These are phyloP conservation scores for Lyophyllum decastes DNA, from an alignment of 768 basidiomycete genomes.

Conservation along the genomic window DNA sequence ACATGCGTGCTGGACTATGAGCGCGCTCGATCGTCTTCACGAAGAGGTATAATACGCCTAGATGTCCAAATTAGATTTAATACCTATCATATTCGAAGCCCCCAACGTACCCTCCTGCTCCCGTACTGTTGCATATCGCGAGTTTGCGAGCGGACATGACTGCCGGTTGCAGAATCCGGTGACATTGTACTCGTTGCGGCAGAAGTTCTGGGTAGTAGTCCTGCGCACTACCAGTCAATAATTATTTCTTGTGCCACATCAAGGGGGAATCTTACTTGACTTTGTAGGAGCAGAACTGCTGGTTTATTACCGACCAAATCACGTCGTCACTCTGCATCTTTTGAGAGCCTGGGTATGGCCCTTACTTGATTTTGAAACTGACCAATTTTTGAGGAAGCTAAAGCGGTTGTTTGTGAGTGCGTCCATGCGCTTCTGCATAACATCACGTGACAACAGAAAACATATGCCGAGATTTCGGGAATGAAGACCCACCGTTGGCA, in stretches of 20 bases:
- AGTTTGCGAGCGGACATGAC: conserved; percentile 97
- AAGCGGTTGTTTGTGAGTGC: conserved; percentile 12
- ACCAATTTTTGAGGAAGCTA: conserved; percentile 12
- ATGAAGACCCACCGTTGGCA: no score
- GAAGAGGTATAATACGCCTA: conserved; percentile 88
- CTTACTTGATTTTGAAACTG: not conserved
- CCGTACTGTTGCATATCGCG: conserved; percentile 95
- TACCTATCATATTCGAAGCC: not conserved
- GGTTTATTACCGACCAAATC: conserved; percentile 95
- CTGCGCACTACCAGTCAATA: conserved; percentile 39
- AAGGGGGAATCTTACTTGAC: conserved; percentile 75
- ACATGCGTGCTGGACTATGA: conserved; percentile 95
- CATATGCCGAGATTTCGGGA: no score
- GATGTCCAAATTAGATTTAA: not conserved
- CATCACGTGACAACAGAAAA: not conserved
- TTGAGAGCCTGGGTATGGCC: not conserved
- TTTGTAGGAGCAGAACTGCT: conserved; percentile 98
- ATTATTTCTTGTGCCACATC: not conserved
- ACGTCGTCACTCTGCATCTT: conserved; percentile 95
- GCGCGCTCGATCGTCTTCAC: conserved; percentile 98
- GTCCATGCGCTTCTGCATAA: conserved; percentile 7
- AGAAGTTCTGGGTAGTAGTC: conserved; percentile 96
- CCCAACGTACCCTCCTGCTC: conserved; percentile 82
- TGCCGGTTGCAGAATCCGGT: conserved; percentile 94
- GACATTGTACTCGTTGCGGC: conserved; percentile 97